Evolutionary conservation across 352 stramenopile species (phyloP).

Genomic region (Phytophthora syringae): DNA sequence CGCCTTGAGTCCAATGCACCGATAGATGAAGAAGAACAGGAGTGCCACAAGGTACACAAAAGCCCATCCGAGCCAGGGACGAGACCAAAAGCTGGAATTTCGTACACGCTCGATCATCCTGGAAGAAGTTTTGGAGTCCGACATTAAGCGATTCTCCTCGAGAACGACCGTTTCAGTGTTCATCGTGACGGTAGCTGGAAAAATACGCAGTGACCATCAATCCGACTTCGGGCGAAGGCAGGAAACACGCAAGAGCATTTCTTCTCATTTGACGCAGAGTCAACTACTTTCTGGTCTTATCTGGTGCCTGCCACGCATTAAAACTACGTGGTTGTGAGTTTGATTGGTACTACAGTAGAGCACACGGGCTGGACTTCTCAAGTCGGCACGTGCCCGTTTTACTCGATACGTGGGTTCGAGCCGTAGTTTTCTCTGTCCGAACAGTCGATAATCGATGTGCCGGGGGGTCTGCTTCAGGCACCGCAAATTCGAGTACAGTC

Average conservation of each 20-base stretch:
- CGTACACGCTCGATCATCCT: constrained; percentile 6
- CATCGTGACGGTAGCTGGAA: background rate
- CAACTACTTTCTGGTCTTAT: constrained; percentile 32
- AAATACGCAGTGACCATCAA: background rate
- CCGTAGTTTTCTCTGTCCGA: background rate
- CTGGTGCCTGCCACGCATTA: background rate
- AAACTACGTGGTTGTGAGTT: background rate
- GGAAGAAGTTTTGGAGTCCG: constrained; percentile 4
- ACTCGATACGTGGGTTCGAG: background rate
- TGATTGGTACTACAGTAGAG: no score
- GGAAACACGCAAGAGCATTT: constrained; percentile 22
- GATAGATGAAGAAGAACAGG: constrained; percentile 44
- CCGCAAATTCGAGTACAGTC: no score
- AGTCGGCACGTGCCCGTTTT: background rate
- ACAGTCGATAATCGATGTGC: background rate
- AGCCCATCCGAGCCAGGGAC: constrained; percentile 45
- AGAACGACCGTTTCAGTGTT: constrained; percentile 6
- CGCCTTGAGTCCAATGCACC: constrained; percentile 24
- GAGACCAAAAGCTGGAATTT: constrained; percentile 5
- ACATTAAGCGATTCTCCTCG: constrained; percentile 10
- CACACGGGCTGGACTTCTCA: no score
- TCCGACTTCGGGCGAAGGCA: background rate
- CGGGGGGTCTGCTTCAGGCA: no score
- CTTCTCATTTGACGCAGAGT: constrained; percentile 9
- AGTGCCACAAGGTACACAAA: constrained; percentile 37